Evolutionary conservation across 352 stramenopile species (phyloP).

Genomic region (Globisporangium spiculum): DNA sequence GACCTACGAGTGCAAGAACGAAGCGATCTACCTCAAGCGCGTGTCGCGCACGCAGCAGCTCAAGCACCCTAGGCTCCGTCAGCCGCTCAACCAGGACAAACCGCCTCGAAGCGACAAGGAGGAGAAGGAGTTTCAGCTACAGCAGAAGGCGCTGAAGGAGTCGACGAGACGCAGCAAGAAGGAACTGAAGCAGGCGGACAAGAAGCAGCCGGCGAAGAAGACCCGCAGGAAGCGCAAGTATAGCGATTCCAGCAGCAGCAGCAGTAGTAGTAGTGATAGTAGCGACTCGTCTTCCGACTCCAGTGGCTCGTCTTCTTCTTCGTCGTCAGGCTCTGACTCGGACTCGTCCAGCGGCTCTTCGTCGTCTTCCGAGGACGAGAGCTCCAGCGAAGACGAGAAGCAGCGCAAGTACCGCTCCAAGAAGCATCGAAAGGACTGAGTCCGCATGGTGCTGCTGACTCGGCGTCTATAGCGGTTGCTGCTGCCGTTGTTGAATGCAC

Average conservation of each 20-base stretch:
- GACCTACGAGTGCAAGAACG: constrained; percentile 88
- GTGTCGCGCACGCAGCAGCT: constrained; percentile 77
- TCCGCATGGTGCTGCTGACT: background rate
- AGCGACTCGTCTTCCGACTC: constrained; percentile 24
- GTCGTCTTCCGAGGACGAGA: constrained; percentile 22
- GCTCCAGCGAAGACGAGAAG: constrained; percentile 18
- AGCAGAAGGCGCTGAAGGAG: constrained; percentile 16
- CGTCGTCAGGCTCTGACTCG: constrained; percentile 18
- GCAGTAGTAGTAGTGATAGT: constrained; percentile 30
- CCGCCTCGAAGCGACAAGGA: constrained; percentile 51
- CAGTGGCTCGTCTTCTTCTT: constrained; percentile 13
- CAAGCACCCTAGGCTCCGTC: constrained; percentile 73
- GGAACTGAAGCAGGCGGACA: constrained; percentile 14
- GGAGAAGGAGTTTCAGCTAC: constrained; percentile 21
- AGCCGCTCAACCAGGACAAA: constrained; percentile 79
- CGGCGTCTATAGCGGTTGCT: background rate
- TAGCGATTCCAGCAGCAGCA: constrained; percentile 30
- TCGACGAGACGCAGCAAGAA: constrained; percentile 16
- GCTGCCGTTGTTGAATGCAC: background rate
- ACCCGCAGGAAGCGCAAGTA: constrained; percentile 24
- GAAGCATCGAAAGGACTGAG: constrained; percentile 38
- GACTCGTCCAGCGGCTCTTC: constrained; percentile 23
- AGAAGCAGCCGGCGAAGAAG: constrained; percentile 17
- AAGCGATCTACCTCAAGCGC: constrained; percentile 77
- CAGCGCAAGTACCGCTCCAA: constrained; percentile 30